Base-by-base conservation (phyloP, 768 basidiomycete species). In the Boletus tomentosulus region DNA sequence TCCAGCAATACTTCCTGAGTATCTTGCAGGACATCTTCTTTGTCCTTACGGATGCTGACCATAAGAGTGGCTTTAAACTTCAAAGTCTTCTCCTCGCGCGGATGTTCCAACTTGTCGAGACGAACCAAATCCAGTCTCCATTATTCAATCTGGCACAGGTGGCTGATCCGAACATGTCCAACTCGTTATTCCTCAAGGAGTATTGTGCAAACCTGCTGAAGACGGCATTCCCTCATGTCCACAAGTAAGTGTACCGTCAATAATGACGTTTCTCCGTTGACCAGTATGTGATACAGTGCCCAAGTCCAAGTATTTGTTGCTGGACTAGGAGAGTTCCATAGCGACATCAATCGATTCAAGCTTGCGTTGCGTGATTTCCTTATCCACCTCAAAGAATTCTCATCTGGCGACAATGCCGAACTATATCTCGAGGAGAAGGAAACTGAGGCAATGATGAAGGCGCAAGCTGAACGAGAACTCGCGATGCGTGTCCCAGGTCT, bases 21-120 rank as follows among this genome's bases (percentile, higher is more conserved):
- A 85, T 98, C 64, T 77, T 97, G 34, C 93, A 95, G 62, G 97
- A 98, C 69, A 91, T 92, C 38, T 94, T 99, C 82, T 98, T 91
- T 62, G 96, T 98, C 39, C 78, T 99, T 43, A 98, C 95, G 30
- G 96, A 99, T 68, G 86, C 95, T 6, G 96, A 98, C 71, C 96
- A 99, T 79, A 98, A 98, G 84, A 94, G 92, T 63, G 95, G 96
- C 27, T 97, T 98, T 80, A 98, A 97, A 73, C 79, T 94, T 55
- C 95, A 98, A 72, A 90, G 89, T 62, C 75, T 91, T 61, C 78
- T 98, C n/a, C 84, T 99, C 43, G 89, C 92, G 16, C 83, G 92
- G 31, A 82, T 99, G 77, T 95, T 97, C 81, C 87, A 92, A 68
- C 82, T 98, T 25, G 90, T 96, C 35, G 89, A 95, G 70, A 79